Percentiles rank a stretch among this genome's conserved stretches.
phyloP scores from a whole-genome alignment of 2,329 filamentous ascomycete species.

The Myriosclerotinia duriaeana region DNA sequence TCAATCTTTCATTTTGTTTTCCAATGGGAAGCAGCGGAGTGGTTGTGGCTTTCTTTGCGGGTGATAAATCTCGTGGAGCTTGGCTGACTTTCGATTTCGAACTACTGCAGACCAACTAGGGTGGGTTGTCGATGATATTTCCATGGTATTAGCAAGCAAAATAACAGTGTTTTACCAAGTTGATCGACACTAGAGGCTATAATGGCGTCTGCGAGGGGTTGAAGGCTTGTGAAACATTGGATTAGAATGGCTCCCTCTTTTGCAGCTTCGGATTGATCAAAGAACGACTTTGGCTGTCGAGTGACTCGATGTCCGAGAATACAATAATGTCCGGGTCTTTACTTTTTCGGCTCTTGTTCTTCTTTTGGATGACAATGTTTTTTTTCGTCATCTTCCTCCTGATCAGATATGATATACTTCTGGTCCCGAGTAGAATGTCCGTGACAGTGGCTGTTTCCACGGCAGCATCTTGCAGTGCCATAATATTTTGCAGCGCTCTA shows the following conservation, averaged over 20 bases:
- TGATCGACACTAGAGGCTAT: neutral
- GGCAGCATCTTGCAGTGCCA: neutral
- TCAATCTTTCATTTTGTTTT: neutral
- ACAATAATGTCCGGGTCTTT: too few relatives aligned
- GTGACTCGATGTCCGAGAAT: too few relatives aligned
- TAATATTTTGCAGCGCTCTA: too few relatives aligned
- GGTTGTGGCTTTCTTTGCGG: too few relatives aligned
- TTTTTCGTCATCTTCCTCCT: neutral
- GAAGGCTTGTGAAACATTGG: neutral
- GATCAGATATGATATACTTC: neutral
- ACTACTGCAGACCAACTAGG: neutral
- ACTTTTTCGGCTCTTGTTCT: neutral
- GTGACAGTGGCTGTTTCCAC: neutral
- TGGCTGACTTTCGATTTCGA: neutral
- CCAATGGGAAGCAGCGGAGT: neutral
- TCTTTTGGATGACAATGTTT: neutral
- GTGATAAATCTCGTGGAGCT: neutral
- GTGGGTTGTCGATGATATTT: neutral
- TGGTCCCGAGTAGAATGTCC: neutral
- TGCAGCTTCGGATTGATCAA: constrained; percentile 4
- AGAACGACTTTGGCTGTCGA: neutral
- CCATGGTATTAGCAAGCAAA: constrained; percentile 7
- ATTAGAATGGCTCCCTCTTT: neutral
- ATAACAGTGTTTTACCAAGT: constrained; percentile 1
- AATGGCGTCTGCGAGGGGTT: constrained; percentile 15